A percentile compares a stretch with the other conserved stretches of the same genome.
Evolutionary conservation across 371 early-diverging fungal species (phyloP).

Genomic region (Mucor mucedo): DNA sequence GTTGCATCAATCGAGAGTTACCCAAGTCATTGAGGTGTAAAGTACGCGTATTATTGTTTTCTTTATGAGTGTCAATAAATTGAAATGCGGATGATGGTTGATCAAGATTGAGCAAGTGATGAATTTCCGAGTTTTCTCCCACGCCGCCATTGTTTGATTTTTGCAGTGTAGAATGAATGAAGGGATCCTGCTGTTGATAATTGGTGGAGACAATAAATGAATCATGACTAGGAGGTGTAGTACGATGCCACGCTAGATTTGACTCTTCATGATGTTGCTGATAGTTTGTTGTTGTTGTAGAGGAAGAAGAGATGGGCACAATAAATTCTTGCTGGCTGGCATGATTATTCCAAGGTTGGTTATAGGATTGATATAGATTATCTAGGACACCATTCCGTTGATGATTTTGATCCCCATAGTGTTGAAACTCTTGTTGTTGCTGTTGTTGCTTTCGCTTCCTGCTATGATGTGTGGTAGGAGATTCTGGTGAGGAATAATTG

Average conservation of each 20-base stretch:
- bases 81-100: not conserved
- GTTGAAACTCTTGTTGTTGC: not conserved
- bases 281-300: constrained; percentile 1
- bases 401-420: not conserved
- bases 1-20: not conserved
- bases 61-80: not conserved
- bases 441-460: constrained; percentile 13
- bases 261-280: constrained; percentile 2
- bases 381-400: not conserved
- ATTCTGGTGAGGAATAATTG: constrained; percentile 14
- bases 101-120: constrained; percentile 15
- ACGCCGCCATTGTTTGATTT: constrained; percentile 9
- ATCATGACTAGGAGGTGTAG: not conserved
- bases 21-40: constrained; percentile 14
- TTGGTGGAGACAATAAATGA: not conserved
- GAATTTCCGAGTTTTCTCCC: constrained; percentile 26
- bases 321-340: not conserved
- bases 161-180: not conserved
- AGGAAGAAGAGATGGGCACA: not conserved
- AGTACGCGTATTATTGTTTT: constrained; percentile 6
- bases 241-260: constrained; percentile 5
- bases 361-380: not conserved
- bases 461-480: constrained; percentile 6
- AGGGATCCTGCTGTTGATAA: not conserved
- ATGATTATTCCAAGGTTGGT: not conserved